phyloP scores from a whole-genome alignment of 2,329 filamentous ascomycete genomes.

The Remersonia thermophila region DNA sequence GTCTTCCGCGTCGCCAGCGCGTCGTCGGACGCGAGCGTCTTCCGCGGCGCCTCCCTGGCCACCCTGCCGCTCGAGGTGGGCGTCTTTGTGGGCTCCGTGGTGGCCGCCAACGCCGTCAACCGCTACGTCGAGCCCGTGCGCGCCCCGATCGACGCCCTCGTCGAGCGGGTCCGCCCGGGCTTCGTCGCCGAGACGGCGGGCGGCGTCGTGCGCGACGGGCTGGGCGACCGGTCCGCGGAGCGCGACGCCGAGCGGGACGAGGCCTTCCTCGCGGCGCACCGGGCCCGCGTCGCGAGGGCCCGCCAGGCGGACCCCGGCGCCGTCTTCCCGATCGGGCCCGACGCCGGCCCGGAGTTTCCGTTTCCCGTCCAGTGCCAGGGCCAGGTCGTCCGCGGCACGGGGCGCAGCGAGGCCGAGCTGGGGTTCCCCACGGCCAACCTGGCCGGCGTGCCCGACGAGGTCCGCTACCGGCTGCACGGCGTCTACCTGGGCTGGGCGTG shows the following conservation, averaged over 20 bases:
- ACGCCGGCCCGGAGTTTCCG: conserved; percentile 38
- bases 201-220: conserved; percentile 25
- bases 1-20: conserved; percentile 58
- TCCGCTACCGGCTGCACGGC: conserved; percentile 43
- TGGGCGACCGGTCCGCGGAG: conserved; percentile 15
- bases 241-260: conserved; percentile 10
- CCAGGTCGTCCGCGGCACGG: conserved; percentile 33
- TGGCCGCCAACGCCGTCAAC: conserved; percentile 33
- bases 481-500: conserved; percentile 55
- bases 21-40: conserved; percentile 45
- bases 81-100: conserved; percentile 38
- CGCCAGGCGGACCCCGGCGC: conserved; percentile 1
- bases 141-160: conserved; percentile 29
- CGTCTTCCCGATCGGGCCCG: conserved; percentile 27
- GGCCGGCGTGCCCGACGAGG: conserved; percentile 35
- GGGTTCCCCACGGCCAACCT: conserved; percentile 45
- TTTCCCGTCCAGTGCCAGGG: conserved; percentile 43
- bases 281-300: conserved; percentile 3
- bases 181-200: conserved; percentile 30
- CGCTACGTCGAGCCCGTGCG: conserved; percentile 31
- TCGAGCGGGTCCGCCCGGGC: conserved; percentile 26
- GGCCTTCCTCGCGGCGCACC: conserved; percentile 4
- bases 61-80: conserved; percentile 56
- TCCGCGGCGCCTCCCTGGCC: conserved; percentile 51
- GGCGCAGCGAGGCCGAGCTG: conserved; percentile 26